phyloP scores from a whole-genome alignment of 257 asterid genomes.

The Leonotis leonurus region DNA sequence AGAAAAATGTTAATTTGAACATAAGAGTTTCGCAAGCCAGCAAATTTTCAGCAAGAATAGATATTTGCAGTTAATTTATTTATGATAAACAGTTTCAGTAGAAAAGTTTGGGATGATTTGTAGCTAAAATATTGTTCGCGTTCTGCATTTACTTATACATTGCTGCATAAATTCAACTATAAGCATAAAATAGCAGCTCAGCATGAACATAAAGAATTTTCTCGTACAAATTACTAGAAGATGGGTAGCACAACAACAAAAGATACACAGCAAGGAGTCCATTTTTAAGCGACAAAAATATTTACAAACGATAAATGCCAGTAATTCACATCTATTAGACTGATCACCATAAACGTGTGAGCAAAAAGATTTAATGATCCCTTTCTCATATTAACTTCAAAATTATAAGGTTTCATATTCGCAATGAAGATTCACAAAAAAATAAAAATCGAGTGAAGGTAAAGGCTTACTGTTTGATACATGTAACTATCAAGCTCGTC shows the following conservation, averaged over 20 bases:
- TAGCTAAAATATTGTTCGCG: not conserved
- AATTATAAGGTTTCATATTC: not conserved
- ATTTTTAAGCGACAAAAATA: not conserved
- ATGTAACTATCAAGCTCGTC: constrained; percentile 96
- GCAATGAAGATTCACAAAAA: not conserved
- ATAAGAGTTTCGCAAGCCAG: constrained; percentile 2
- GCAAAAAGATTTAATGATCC: not conserved
- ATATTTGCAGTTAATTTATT: not conserved
- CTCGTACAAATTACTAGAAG: not conserved
- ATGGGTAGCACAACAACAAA: not conserved
- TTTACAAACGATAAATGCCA: not conserved
- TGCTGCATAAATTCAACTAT: not conserved
- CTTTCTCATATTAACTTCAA: not conserved
- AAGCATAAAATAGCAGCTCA: not conserved
- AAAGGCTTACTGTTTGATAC: constrained; percentile 84
- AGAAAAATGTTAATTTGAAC: not conserved
- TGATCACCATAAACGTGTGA: not conserved
- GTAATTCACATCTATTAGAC: not conserved
- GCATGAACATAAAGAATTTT: not conserved
- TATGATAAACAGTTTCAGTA: not conserved
- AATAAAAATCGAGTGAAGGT: not conserved
- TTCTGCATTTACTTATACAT: not conserved
- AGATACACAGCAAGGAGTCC: not conserved
- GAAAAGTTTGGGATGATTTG: not conserved
- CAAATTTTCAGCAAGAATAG: not conserved